A percentile compares a stretch with the other conserved stretches of the same genome.
These are phyloP conservation scores for Stachybotrys chlorohalonatus DNA, from an alignment of 2,329 filamentous ascomycete genomes.

Conservation along the genomic window DNA sequence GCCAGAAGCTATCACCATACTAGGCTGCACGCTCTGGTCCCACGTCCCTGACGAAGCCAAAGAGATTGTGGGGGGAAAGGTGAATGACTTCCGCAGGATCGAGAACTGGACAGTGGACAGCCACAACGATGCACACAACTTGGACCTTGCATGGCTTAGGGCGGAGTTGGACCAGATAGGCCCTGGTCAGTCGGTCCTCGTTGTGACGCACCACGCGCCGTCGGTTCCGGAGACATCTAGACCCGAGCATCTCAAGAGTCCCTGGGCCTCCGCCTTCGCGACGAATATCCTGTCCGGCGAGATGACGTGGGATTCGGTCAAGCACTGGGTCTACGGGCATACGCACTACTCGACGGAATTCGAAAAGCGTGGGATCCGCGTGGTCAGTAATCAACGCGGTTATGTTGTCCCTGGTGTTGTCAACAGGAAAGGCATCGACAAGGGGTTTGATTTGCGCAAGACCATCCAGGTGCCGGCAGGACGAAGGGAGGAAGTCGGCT, in stretches of 20 bases:
- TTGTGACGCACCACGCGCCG: constrained; percentile 51
- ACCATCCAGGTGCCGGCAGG: not conserved
- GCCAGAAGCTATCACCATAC: constrained; percentile 34
- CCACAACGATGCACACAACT: constrained; percentile 37
- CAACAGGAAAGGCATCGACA: not conserved
- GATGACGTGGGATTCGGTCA: constrained; percentile 21
- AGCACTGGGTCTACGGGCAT: constrained; percentile 37
- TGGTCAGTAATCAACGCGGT: constrained; percentile 38
- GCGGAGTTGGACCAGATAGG: constrained; percentile 22
- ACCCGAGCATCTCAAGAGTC: constrained; percentile 36
- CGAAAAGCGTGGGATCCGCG: constrained; percentile 17
- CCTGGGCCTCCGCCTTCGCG: constrained; percentile 41
- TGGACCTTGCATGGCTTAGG: constrained; percentile 42
- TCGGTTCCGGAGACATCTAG: constrained; percentile 36
- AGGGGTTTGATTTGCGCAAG: not conserved
- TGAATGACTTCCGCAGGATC: constrained; percentile 49
- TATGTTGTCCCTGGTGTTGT: constrained; percentile 16
- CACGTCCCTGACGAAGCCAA: constrained; percentile 29
- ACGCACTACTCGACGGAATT: constrained; percentile 35
- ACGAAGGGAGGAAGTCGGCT: not conserved
- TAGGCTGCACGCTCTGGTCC: constrained; percentile 53
- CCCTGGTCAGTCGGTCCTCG: constrained; percentile 22
- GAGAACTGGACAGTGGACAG: constrained; percentile 36
- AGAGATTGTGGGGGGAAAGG: constrained; percentile 28
- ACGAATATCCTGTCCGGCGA: constrained; percentile 31